Evolutionary conservation across 164 flowering plant species (phyloP).

Genomic region (Taxillus chinensis): DNA sequence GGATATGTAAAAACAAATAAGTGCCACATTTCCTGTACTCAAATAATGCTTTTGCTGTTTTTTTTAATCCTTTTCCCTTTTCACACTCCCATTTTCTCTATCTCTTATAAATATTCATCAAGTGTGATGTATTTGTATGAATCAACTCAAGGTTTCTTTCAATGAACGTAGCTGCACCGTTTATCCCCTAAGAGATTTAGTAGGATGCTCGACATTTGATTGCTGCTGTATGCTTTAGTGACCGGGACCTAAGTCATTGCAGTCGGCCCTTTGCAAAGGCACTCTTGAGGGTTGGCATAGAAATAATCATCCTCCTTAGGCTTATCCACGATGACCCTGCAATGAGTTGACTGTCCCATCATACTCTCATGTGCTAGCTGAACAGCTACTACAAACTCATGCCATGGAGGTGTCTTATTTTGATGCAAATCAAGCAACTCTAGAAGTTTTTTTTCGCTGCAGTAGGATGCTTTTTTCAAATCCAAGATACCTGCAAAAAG

Average conservation of each 20-base stretch:
- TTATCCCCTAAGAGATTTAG: background rate
- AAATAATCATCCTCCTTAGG: constrained; percentile 98
- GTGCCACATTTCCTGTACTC: background rate
- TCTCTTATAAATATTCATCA: constrained; percentile 13
- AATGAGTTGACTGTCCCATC: constrained; percentile 52
- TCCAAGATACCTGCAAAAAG: constrained; percentile 70
- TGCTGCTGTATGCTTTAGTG: constrained; percentile 11
- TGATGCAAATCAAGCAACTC: constrained; percentile 66
- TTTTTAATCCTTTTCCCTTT: background rate
- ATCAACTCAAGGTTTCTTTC: background rate
- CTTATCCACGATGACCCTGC: constrained; percentile 55
- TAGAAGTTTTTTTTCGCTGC: constrained; percentile 60
- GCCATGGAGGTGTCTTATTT: constrained; percentile 66
- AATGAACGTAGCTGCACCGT: background rate
- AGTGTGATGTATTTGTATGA: constrained; percentile 7
- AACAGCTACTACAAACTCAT: constrained; percentile 54
- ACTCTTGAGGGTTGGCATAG: constrained; percentile 91
- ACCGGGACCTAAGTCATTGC: constrained; percentile 24
- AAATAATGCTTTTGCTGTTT: constrained; percentile 2
- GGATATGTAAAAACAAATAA: constrained; percentile 3
- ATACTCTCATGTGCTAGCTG: constrained; percentile 40
- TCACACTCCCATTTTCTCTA: background rate
- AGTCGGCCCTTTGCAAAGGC: constrained; percentile 52
- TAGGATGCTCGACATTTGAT: background rate
- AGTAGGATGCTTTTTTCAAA: constrained; percentile 54